A percentile compares a stretch with the other conserved stretches of the same genome.
These are phyloP conservation scores for Fusarium algeriense DNA, from an alignment of 2,329 filamentous ascomycete genomes.

Conservation along the genomic window DNA sequence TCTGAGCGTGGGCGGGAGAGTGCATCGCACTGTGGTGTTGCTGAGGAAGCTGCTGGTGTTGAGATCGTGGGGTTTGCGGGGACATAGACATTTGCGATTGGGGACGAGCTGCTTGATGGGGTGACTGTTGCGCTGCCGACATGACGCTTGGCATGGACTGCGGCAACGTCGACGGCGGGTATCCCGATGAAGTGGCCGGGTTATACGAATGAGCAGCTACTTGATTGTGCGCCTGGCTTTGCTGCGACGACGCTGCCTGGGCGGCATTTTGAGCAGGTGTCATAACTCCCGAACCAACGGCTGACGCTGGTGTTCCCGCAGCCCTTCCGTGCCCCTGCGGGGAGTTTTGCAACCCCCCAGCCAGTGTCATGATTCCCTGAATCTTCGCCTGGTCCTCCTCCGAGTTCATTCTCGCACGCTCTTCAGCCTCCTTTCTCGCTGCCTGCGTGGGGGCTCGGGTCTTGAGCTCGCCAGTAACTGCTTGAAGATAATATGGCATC, in stretches of 20 bases:
- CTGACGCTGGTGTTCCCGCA: slow-evolving; percentile 41
- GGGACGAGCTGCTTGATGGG: slow-evolving; percentile 40
- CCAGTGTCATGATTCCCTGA: slow-evolving; percentile 70
- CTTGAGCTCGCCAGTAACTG: slow-evolving; percentile 90
- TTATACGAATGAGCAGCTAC: slow-evolving; percentile 30
- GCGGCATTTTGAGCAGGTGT: slow-evolving; percentile 52
- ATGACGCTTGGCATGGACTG: slow-evolving; percentile 46
- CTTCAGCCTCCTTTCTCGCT: slow-evolving; percentile 76
- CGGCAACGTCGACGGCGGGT: slow-evolving; percentile 46
- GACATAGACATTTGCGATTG: slow-evolving; percentile 48
- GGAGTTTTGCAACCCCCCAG: slow-evolving; percentile 63
- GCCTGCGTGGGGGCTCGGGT: slow-evolving; percentile 82
- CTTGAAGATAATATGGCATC: slow-evolving; percentile 87
- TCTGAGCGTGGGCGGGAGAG: slow-evolving; percentile 40
- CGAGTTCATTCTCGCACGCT: slow-evolving; percentile 68
- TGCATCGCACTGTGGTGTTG: slow-evolving; percentile 39
- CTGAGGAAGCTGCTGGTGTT: slow-evolving; percentile 38
- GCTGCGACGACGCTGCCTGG: slow-evolving; percentile 43
- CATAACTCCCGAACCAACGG: slow-evolving; percentile 48
- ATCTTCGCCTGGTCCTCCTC: slow-evolving; percentile 71
- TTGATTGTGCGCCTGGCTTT: slow-evolving; percentile 33
- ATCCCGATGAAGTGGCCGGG: slow-evolving; percentile 41
- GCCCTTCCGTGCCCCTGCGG: slow-evolving; percentile 49
- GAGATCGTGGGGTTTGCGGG: slow-evolving; percentile 47
- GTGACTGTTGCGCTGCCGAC: slow-evolving; percentile 49